These are phyloP conservation scores for Nitzschia sp. DNA, from an alignment of 108 stramenopile genomes.

Conservation along the genomic window DNA sequence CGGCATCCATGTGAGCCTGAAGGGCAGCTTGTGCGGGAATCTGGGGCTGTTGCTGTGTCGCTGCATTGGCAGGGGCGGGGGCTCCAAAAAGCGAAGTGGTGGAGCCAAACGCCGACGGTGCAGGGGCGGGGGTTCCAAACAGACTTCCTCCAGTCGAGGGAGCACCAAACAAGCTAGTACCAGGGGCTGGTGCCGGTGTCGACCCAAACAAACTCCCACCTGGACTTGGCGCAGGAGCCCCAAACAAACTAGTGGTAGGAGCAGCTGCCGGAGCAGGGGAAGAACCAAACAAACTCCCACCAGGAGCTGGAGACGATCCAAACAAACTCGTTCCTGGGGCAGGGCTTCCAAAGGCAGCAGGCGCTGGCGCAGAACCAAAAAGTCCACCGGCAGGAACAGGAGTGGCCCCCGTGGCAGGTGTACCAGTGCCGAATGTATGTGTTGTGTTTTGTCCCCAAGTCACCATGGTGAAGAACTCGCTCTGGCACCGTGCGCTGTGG, in stretches of 20 bases:
- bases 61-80: slow-evolving; percentile 12
- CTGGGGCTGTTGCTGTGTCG: slow-evolving; percentile 24
- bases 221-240: slow-evolving; percentile 32
- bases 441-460: slow-evolving; percentile 60
- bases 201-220: slow-evolving; percentile 43
- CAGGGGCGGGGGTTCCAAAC: slow-evolving; percentile 49
- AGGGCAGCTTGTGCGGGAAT: slow-evolving; percentile 72
- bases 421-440: slow-evolving; percentile 36
- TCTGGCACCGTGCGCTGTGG: too few species aligned
- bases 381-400: slow-evolving; percentile 55
- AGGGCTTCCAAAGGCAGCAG: slow-evolving; percentile 37
- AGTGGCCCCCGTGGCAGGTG: slow-evolving; percentile 27
- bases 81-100: slow-evolving; percentile 45
- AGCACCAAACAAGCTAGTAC: slow-evolving; percentile 38
- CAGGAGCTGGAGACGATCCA: slow-evolving; percentile 42
- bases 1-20: slow-evolving; percentile 67
- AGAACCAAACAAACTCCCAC: slow-evolving; percentile 39
- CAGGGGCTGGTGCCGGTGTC: slow-evolving; percentile 30
- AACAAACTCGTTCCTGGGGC: slow-evolving; percentile 38
- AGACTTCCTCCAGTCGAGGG: slow-evolving; percentile 22
- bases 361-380: slow-evolving; percentile 41
- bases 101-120: slow-evolving; percentile 55
- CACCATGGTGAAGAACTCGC: slow-evolving; percentile 23
- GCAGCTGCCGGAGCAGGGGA: slow-evolving; percentile 47
- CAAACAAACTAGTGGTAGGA: slow-evolving; percentile 41